Conservation (phyloP, 352 stramenopile species). For the Pelagophyceae sp. region DNA sequence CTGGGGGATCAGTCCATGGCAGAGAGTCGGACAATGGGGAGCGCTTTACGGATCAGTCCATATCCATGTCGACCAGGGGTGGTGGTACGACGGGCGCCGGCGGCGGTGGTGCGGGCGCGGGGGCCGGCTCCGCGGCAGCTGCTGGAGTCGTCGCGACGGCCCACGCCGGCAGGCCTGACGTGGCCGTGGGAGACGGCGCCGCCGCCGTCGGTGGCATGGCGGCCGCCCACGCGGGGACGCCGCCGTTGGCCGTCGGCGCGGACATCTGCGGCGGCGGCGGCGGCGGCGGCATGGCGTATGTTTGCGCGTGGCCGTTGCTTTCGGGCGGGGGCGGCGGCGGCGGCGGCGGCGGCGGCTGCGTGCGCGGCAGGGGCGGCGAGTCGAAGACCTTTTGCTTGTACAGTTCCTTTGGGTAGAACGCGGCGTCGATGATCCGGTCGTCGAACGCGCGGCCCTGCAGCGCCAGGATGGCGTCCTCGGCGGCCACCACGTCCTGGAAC, state of each 20-base stretch:
- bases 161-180: too few relatives aligned
- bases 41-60: neutral
- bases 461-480: neutral
- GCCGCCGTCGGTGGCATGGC: too few relatives aligned
- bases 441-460: neutral
- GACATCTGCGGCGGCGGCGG: neutral
- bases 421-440: neutral
- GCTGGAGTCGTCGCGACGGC: too few relatives aligned
- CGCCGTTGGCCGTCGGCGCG: neutral
- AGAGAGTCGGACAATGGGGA: too few relatives aligned
- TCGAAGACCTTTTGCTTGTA: neutral
- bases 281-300: neutral
- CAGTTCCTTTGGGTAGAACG: neutral
- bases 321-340: too few relatives aligned
- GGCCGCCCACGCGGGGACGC: too few relatives aligned
- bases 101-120: neutral
- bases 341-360: too few relatives aligned
- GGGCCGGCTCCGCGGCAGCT: too few relatives aligned
- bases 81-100: too few relatives aligned
- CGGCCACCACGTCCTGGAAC: neutral
- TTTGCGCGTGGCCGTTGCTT: neutral
- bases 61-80: neutral
- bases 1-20: too few relatives aligned
- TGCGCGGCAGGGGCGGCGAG: neutral
- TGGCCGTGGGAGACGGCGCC: too few relatives aligned